A percentile compares a stretch with the other conserved stretches of the same genome.
phyloP scores from a whole-genome alignment of 495 filamentous ascomycete genomes.

The Neurospora terricola region DNA sequence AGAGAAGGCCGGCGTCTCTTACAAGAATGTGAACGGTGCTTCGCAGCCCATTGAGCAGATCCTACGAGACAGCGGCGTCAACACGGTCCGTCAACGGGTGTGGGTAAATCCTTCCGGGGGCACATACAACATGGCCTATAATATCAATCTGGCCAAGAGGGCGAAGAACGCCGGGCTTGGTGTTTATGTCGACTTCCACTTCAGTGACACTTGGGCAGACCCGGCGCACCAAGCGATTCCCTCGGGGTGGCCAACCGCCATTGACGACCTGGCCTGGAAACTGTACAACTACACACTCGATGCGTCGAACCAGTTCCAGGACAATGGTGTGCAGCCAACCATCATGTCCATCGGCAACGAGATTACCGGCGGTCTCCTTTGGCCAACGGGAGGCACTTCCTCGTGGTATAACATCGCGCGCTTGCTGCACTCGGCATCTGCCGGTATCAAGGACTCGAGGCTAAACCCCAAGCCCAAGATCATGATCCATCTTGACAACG shows the following conservation, averaged over 20 bases:
- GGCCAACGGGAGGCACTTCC: conserved; percentile 46
- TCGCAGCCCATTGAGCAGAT: conserved; percentile 52
- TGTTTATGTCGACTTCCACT: conserved; percentile 63
- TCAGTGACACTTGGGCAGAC: conserved; percentile 55
- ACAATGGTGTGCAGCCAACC: conserved; percentile 41
- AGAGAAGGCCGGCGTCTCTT: conserved; percentile 50
- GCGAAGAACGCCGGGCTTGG: conserved; percentile 53
- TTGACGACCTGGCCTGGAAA: conserved; percentile 48
- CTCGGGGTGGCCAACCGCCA: conserved; percentile 48
- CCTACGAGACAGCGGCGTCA: conserved; percentile 52
- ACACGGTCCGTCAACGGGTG: conserved; percentile 60
- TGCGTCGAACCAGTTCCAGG: conserved; percentile 49
- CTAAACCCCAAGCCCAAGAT: conserved; percentile 48
- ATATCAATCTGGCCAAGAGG: conserved; percentile 53
- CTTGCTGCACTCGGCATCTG: conserved; percentile 51
- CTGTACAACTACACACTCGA: conserved; percentile 57
- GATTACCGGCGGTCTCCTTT: conserved; percentile 53
- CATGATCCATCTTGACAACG: conserved; percentile 62
- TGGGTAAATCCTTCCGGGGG: conserved; percentile 63
- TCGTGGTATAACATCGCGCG: conserved; percentile 49
- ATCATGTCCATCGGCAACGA: conserved; percentile 65
- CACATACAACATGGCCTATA: conserved; percentile 59
- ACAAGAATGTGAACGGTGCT: conserved; percentile 45
- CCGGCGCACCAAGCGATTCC: conserved; percentile 42
- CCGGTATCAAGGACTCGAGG: conserved; percentile 51